Evolutionary conservation across 1,284 basidiomycete genomes (phyloP).

Genomic region (Cryptococcus hybrid): DNA sequence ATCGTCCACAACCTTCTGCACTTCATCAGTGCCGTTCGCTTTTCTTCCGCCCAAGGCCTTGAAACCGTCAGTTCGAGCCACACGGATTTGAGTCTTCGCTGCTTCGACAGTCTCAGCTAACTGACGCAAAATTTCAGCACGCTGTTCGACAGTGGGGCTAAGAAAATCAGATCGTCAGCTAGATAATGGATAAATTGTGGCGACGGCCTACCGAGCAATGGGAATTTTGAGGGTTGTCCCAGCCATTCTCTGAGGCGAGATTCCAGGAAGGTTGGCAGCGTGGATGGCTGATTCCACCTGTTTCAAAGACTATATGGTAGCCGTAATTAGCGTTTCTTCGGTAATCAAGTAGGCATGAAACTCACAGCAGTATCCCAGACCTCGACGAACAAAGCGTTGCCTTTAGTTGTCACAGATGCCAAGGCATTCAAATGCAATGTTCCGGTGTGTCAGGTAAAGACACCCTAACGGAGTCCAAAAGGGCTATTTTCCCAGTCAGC

Average conservation of each 20-base stretch:
- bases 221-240: constrained; percentile 40
- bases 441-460: constrained; percentile 27
- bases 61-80: constrained; percentile 42
- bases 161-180: not conserved
- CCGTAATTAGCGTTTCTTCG: not conserved
- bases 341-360: not conserved
- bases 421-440: constrained; percentile 37
- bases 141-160: constrained; percentile 42
- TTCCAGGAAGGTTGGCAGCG: constrained; percentile 47
- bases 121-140: constrained; percentile 34
- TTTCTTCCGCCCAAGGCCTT: constrained; percentile 41
- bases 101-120: constrained; percentile 38
- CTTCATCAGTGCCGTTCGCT: constrained; percentile 35
- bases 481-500: constrained; percentile 22
- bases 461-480: constrained; percentile 46
- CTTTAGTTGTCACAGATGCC: constrained; percentile 42
- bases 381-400: constrained; percentile 40
- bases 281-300: constrained; percentile 45
- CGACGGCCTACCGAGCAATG: constrained; percentile 29
- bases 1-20: constrained; percentile 43
- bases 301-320: constrained; percentile 29
- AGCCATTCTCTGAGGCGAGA: constrained; percentile 39
- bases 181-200: not conserved
- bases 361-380: constrained; percentile 44
- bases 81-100: constrained; percentile 45